Conservation (phyloP, 768 basidiomycete genomes). For the Coprinopsis sp. region DNA sequence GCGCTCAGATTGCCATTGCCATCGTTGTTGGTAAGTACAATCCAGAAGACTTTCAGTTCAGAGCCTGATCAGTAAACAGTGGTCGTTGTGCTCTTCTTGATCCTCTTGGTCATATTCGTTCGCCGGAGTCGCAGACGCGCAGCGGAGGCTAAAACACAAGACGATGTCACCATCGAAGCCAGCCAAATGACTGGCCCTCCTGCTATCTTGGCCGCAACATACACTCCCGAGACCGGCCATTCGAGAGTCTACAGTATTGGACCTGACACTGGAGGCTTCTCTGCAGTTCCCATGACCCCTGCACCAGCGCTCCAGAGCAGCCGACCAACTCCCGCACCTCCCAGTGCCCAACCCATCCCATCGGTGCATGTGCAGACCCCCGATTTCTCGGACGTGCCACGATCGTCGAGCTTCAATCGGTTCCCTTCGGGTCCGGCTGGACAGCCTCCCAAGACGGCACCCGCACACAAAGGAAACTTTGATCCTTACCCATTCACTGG, state of each 20-base stretch:
- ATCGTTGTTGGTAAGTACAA: slow-evolving; percentile 1
- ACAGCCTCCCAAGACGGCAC: slow-evolving; percentile 6
- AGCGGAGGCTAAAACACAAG: neutral
- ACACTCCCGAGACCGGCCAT: slow-evolving; percentile 8
- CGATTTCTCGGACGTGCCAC: neutral
- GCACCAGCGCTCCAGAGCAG: neutral
- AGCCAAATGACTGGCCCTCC: slow-evolving; percentile 8
- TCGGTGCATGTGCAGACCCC: neutral
- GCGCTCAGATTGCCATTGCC: slow-evolving; percentile 6
- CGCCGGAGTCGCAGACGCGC: slow-evolving; percentile 3
- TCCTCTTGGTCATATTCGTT: neutral
- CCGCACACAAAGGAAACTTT: slow-evolving; percentile 7
- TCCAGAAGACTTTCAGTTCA: neutral
- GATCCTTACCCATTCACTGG: slow-evolving; percentile 6
- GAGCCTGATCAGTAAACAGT: neutral
- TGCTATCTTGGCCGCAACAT: slow-evolving; percentile 6
- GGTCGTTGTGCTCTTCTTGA: neutral
- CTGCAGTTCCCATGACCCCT: slow-evolving; percentile 4
- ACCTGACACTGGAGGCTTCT: slow-evolving; percentile 1
- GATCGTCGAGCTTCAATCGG: neutral
- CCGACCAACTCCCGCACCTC: no score
- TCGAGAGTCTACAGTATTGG: slow-evolving; percentile 9
- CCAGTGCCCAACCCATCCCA: no score
- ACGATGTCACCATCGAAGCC: slow-evolving; percentile 5
- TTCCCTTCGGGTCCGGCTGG: neutral